Percentiles rank a stretch among this genome's conserved stretches.
Conservation (phyloP, 2,329 filamentous ascomycete genomes). For the Fusarium dlaminii region DNA sequence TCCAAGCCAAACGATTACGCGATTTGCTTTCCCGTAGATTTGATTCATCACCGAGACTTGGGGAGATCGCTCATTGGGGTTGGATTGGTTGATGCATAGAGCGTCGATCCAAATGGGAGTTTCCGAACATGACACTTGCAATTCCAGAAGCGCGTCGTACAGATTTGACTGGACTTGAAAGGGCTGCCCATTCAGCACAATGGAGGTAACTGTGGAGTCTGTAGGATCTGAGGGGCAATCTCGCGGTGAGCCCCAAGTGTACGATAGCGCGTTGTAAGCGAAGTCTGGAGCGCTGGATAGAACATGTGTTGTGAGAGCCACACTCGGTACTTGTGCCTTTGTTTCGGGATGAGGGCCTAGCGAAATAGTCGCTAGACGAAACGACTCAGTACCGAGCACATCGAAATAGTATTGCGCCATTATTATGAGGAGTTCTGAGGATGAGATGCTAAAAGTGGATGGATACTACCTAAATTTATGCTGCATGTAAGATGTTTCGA, state of each 20-base stretch:
- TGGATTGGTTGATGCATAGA: slow-evolving; percentile 2
- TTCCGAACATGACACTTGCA: neutral
- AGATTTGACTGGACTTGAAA: neutral
- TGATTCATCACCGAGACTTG: neutral
- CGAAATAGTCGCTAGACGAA: neutral
- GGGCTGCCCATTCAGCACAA: neutral
- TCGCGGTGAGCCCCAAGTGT: slow-evolving; percentile 3
- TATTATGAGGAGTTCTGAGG: too few species aligned
- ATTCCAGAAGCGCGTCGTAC: neutral
- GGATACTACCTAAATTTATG: too few species aligned
- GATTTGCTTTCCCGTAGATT: neutral
- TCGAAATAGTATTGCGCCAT: slow-evolving; percentile 7
- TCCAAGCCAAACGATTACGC: slow-evolving; percentile 6
- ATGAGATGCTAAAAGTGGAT: too few species aligned
- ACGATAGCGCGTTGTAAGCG: neutral
- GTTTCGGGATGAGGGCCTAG: fast-evolving
- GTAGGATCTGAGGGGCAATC: fast-evolving
- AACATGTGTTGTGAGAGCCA: neutral
- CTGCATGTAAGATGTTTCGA: too few species aligned
- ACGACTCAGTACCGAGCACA: neutral
- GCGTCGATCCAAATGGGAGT: slow-evolving; percentile 3
- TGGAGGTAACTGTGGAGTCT: too few species aligned
- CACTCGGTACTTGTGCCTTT: neutral
- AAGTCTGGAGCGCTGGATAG: neutral
- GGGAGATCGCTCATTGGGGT: neutral